Percentiles rank a stretch among this genome's conserved stretches.
These are phyloP conservation scores for Byssothecium circinans DNA, from an alignment of 2,329 filamentous ascomycete genomes.

Conservation along the genomic window DNA sequence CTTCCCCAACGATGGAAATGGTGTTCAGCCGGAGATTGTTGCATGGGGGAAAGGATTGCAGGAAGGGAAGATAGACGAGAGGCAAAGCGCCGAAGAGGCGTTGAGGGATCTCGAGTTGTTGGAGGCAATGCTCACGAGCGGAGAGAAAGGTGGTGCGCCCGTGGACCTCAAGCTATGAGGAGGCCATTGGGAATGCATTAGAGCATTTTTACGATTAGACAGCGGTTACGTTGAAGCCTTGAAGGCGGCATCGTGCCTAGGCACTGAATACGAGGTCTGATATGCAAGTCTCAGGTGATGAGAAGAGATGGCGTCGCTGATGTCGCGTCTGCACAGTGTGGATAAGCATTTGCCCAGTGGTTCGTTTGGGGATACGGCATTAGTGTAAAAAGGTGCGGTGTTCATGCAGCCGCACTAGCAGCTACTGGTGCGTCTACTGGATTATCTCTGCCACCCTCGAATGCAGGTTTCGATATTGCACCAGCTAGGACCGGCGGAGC, in stretches of 20 bases:
- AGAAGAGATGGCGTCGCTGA: neutral
- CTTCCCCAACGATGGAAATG: constrained; percentile 54
- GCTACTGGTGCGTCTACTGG: constrained; percentile 5
- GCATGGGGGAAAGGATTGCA: constrained; percentile 61
- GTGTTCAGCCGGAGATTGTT: constrained; percentile 62
- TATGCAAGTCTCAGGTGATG: neutral
- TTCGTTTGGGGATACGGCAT: neutral
- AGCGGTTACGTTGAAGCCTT: neutral
- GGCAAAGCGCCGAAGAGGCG: constrained; percentile 60
- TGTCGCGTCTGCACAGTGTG: neutral
- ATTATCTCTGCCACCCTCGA: neutral
- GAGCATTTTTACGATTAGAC: neutral
- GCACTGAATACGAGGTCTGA: neutral
- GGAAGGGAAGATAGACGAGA: constrained; percentile 52
- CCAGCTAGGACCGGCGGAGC: neutral
- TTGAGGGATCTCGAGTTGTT: constrained; percentile 62
- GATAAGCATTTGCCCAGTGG: constrained; percentile 2
- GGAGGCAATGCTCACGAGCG: constrained; percentile 46
- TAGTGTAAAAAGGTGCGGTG: neutral
- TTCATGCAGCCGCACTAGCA: constrained; percentile 11
- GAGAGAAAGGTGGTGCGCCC: constrained; percentile 41
- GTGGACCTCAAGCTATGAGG: constrained; percentile 20
- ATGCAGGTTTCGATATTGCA: neutral
- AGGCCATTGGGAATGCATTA: neutral
- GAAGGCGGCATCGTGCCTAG: neutral